Evolutionary conservation across 1,284 basidiomycete genomes (phyloP), one percentile per base, ranked within the genome.

Genomic region (Malassezia caprae): DNA sequence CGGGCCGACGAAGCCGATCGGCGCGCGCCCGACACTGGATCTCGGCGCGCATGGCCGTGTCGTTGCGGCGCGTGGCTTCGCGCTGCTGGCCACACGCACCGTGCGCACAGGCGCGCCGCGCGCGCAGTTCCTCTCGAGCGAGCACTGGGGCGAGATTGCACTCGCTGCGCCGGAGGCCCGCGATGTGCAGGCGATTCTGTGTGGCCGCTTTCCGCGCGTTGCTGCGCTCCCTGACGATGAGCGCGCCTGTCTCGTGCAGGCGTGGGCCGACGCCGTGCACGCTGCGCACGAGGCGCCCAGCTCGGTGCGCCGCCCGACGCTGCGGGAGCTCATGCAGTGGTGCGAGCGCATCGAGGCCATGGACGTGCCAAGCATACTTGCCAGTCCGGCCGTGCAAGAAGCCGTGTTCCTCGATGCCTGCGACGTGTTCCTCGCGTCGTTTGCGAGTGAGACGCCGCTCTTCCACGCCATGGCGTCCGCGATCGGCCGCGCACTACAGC

Each of bases 241-340:
- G 34, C 55, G 67, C 13, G 32, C 58, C 13, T 60, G 64, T 27
- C 37, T 73, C 21, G 59, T 73, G 17, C 41, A 52, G 0, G 65
- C 68, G 5, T 73, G 69, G 69, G 51, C 57, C 37, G 60, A 31
- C 11, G 51, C 50, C 17, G 37, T 39, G n/a, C 40, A 48, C 12
- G 39, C 24, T 8, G n/a, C 47, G 2, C 13, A 8, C 5, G 26
- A 32, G 19, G 48, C 48, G 8, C 34, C 43, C 8, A 8, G 17
- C 12, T 42, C 46, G 12, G 31, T 45, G 23, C 48, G 55, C 12
- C 42, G 24, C 13, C 24, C 51, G 1, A 89, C 90, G 1, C 73
- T 96, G 49, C 81, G 89, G 19, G 90, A 96, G 71, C 77, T 96
- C 50, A 84, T 90, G 73, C 91, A 87, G 69, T 89, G 89, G 77